phyloP scores from a whole-genome alignment of 1,139 yeast genomes.

The Insectozyma bohioensis region DNA sequence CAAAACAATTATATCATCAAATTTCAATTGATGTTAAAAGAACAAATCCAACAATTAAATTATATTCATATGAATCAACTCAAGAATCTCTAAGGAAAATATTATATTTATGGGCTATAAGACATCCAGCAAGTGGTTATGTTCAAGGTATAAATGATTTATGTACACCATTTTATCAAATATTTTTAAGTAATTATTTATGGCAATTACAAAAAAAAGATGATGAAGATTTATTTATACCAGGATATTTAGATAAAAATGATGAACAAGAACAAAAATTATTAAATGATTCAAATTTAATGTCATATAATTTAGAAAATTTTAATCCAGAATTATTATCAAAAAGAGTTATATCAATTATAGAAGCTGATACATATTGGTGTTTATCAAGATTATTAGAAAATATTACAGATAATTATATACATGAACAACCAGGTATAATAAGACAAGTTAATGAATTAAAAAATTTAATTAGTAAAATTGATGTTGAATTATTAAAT shows the following conservation, averaged over 20 bases:
- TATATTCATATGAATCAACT: conserved; percentile 68
- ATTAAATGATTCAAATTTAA: conserved; percentile 27
- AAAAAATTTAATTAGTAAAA: conserved; percentile 72
- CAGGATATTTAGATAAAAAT: conserved; percentile 32
- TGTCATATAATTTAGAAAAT: conserved; percentile 29
- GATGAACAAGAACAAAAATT: conserved; percentile 30
- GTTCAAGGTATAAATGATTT: conserved; percentile 98
- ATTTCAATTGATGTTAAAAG: conserved; percentile 93
- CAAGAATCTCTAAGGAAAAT: conserved; percentile 80
- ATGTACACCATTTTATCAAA: conserved; percentile 91
- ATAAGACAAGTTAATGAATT: conserved; percentile 84
- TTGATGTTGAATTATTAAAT: conserved; percentile 67
- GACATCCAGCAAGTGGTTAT: conserved; percentile 98
- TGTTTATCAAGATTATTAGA: conserved; percentile 87
- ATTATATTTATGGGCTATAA: conserved; percentile 89
- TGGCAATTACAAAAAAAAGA: conserved; percentile 40
- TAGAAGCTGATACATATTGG: conserved; percentile 98
- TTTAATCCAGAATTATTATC: conserved; percentile 69
- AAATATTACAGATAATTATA: conserved; percentile 93
- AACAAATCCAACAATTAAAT: conserved; percentile 80
- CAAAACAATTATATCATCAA: conserved; percentile 87
- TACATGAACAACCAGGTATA: conserved; percentile 98
- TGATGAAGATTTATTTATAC: conserved; percentile 34
- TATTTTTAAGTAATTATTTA: conserved; percentile 72
- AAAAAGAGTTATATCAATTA: conserved; percentile 35